phyloP scores from a whole-genome alignment of 1,284 basidiomycete species.

The Puccinia triticina region DNA sequence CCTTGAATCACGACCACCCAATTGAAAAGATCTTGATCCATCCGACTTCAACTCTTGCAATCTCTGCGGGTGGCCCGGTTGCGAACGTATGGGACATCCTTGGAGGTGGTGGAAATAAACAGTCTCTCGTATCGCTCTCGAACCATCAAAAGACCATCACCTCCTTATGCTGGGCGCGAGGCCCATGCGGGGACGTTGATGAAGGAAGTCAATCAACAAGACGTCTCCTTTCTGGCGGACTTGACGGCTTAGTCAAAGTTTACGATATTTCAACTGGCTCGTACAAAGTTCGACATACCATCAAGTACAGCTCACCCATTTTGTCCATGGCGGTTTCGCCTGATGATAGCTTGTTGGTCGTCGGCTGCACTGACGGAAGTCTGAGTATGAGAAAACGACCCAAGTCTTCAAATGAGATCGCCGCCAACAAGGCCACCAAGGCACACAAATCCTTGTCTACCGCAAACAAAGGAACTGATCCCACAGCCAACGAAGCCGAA shows the following conservation, averaged over 20 bases:
- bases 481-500: slow-evolving; percentile 54
- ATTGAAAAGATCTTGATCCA: slow-evolving; percentile 95
- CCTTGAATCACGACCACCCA: slow-evolving; percentile 64
- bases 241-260: slow-evolving; percentile 98
- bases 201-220: slow-evolving; percentile 61
- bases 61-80: slow-evolving; percentile 89
- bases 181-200: slow-evolving; percentile 9
- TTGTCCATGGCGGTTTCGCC: slow-evolving; percentile 89
- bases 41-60: slow-evolving; percentile 80
- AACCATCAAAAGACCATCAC: slow-evolving; percentile 99
- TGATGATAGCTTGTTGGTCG: slow-evolving; percentile 92
- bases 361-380: slow-evolving; percentile 95
- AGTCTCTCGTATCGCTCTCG: slow-evolving; percentile 79
- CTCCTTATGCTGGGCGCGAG: slow-evolving; percentile 71
- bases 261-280: slow-evolving; percentile 81
- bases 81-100: slow-evolving; percentile 94
- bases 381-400: slow-evolving; percentile 66
- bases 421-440: neutral
- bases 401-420: slow-evolving; percentile 31
- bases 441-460: slow-evolving; percentile 16
- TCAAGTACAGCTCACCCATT: slow-evolving; percentile 94
- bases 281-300: slow-evolving; percentile 95
- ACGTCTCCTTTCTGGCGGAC: slow-evolving; percentile 81
- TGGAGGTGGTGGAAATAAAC: slow-evolving; percentile 67
- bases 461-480: slow-evolving; percentile 52